Evolutionary conservation across 208 protist species (phyloP), one percentile per base, ranked within the genome.

Genomic region (Crithidia acanthocephali): DNA sequence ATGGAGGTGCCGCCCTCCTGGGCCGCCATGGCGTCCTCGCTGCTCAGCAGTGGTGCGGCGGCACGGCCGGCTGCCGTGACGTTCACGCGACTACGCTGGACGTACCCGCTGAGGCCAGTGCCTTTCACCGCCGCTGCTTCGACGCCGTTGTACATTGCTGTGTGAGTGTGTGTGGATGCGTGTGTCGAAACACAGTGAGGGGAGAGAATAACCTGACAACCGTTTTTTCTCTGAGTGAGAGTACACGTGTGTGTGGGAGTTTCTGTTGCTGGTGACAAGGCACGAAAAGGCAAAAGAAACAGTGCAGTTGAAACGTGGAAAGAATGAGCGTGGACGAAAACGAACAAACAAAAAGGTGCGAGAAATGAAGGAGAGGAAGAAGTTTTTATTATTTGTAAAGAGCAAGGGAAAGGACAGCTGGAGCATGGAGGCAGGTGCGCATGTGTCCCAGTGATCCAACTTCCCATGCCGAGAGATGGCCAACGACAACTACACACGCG

Each of bases 31-130:
- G 74, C 76, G 45, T 72, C 80, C 11, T 64, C 76, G 35, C 81
- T 79, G 27, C 58, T 78, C n/a, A 62, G 67, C n/a, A n/a, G n/a
- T n/a, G 64, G 15, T 2, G 57, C 59, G 15, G 33, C 52, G 50
- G 59, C 70, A 69, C 52, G 74, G 74, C 52, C 68, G 55, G 47
- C 64, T 9, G 60, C 64, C 22, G 55, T 72, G 15, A 75, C 53
- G 65, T 74, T 76, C 15, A 76, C 71, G 20, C 71, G 71, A 58
- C 91, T 96, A 23, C 91, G 86, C 81, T 96, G 88, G 28, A 96
- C 85, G 65, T 93, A 96, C 8, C 91, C 91, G 56, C 91, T 96
- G 16, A 94, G 79, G 7, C 91, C 91, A 6, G 83, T 93, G 22
- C 91, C 91, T 58, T 96, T 96, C 37, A 94, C 76, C 27, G 68